Percentiles rank a stretch among this genome's conserved stretches.
Evolutionary conservation across 306 rosid genomes (phyloP).

Genomic region (Mucuna pruriens): DNA sequence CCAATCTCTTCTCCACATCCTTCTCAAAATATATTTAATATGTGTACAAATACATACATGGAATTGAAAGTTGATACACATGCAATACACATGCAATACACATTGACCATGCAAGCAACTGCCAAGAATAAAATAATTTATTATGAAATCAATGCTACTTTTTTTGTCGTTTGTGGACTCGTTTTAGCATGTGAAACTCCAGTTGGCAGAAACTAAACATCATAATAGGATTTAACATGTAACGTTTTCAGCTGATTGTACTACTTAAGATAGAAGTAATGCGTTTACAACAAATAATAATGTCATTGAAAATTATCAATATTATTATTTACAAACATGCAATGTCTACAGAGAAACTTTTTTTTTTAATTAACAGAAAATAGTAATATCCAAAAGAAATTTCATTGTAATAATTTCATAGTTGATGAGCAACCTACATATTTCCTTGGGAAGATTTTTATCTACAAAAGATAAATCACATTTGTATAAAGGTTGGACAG

Average conservation of each 20-base stretch:
- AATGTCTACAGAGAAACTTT: background rate
- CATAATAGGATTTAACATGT: background rate
- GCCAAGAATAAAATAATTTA: background rate
- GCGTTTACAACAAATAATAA: background rate
- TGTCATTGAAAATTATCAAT: background rate
- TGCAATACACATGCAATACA: too few species aligned
- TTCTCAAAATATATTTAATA: background rate
- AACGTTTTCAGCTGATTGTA: background rate
- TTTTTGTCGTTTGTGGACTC: background rate
- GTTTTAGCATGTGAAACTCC: background rate
- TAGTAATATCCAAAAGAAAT: background rate
- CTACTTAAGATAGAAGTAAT: background rate
- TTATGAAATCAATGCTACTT: background rate
- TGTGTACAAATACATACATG: background rate
- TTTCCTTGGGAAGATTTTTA: background rate
- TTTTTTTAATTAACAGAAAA: background rate
- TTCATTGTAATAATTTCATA: background rate
- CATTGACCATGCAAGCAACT: background rate
- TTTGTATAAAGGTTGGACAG: too few species aligned
- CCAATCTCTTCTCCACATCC: background rate
- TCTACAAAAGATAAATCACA: too few species aligned
- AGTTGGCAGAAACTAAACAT: conserved; percentile 12
- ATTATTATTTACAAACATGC: conserved; percentile 5
- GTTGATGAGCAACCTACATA: conserved; percentile 2
- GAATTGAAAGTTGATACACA: background rate